phyloP scores from a whole-genome alignment of 1,139 yeast species.

The Protomyces inouyei region DNA sequence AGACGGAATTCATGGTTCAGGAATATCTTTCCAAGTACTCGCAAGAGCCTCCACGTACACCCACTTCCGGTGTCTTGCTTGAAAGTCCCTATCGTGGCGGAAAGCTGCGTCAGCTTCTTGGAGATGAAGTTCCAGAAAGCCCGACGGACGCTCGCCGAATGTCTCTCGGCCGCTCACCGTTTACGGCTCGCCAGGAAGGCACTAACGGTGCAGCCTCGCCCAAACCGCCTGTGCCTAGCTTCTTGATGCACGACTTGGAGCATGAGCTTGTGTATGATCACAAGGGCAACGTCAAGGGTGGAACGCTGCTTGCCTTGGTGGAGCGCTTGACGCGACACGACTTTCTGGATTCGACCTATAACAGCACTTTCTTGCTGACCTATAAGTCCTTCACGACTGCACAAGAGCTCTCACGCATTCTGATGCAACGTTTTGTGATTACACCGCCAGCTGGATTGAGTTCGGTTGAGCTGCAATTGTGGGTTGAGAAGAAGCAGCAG shows the following conservation, averaged over 20 bases:
- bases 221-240: constrained; percentile 50
- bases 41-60: constrained; percentile 3
- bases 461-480: constrained; percentile 71
- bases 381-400: constrained; percentile 74
- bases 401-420: constrained; percentile 55
- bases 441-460: constrained; percentile 86
- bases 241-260: constrained; percentile 71
- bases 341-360: constrained; percentile 61
- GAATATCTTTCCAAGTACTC: constrained; percentile 18
- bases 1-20: constrained; percentile 29
- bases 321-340: constrained; percentile 82
- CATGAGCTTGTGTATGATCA: constrained; percentile 66
- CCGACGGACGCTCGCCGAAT: constrained; percentile 26
- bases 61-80: constrained; percentile 10
- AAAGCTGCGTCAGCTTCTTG: constrained; percentile 30
- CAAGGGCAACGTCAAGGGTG: constrained; percentile 76
- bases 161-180: constrained; percentile 34
- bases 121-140: constrained; percentile 26
- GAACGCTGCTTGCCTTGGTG: constrained; percentile 72
- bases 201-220: not conserved
- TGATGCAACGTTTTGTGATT: constrained; percentile 63
- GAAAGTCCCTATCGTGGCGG: constrained; percentile 16
- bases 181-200: constrained; percentile 32
- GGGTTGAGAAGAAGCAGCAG: constrained; percentile 68
- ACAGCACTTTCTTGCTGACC: constrained; percentile 65